phyloP scores from a whole-genome alignment of 768 basidiomycete genomes.

The Pleurotus salmoneostramineus region DNA sequence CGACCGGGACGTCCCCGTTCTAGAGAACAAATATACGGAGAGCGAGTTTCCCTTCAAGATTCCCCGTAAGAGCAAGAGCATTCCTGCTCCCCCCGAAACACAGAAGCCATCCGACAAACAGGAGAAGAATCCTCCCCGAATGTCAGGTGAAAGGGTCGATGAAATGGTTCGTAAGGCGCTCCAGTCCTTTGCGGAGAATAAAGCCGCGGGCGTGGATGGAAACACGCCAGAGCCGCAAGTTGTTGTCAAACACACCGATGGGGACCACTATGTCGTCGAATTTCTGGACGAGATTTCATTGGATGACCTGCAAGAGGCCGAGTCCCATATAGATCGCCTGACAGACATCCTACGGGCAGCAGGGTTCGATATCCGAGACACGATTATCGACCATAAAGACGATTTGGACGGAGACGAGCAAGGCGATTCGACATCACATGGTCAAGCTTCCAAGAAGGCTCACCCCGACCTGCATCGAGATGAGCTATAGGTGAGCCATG shows the following conservation, averaged over 20 bases:
- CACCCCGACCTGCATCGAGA: conserved; percentile 3
- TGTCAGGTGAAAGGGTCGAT: conserved; percentile 11
- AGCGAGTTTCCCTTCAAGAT: conserved; percentile 54
- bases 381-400: conserved; percentile 20
- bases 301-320: conserved; percentile 31
- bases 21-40: conserved; percentile 33
- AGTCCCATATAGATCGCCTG: conserved; percentile 32
- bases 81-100: conserved; percentile 31
- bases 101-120: conserved; percentile 12
- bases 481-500: conserved; percentile 4
- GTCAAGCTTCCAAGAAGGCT: conserved; percentile 11
- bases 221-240: conserved; percentile 21
- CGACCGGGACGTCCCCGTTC: conserved; percentile 20
- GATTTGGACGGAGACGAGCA: conserved; percentile 24
- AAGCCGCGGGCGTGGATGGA: background rate
- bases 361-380: conserved; percentile 44
- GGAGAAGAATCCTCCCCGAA: background rate
- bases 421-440: conserved; percentile 23
- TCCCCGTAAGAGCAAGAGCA: conserved; percentile 42
- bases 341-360: conserved; percentile 49
- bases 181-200: conserved; percentile 21
- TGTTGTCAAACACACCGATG: conserved; percentile 36
- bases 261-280: conserved; percentile 38
- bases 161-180: conserved; percentile 22
- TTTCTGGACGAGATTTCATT: conserved; percentile 40